A percentile compares a stretch with the other conserved stretches of the same genome.
phyloP scores from a whole-genome alignment of 108 stramenopile genomes.

The Nitzschia palea region DNA sequence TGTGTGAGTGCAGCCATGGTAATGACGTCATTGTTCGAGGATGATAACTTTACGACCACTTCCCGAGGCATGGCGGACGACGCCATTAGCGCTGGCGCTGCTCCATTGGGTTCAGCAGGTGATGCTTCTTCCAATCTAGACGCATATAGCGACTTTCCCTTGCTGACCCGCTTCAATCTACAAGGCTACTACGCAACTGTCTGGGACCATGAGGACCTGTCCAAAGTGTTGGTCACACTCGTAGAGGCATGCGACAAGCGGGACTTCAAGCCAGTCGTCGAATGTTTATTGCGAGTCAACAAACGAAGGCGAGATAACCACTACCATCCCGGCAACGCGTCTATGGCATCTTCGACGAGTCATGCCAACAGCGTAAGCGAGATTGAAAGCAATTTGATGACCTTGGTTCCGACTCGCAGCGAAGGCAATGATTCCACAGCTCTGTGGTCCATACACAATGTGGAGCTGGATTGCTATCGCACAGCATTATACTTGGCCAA shows the following conservation, averaged over 20 bases:
- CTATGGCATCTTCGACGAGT: constrained; percentile 1
- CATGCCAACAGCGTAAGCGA: background rate
- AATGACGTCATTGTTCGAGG: constrained; percentile 25
- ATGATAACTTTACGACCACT: background rate
- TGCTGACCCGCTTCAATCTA: constrained; percentile 72
- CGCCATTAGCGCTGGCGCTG: constrained; percentile 5
- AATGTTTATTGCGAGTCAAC: constrained; percentile 68
- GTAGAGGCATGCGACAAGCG: constrained; percentile 85
- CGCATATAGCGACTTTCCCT: constrained; percentile 48
- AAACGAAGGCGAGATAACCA: constrained; percentile 25
- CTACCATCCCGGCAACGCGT: background rate
- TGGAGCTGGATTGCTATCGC: constrained; percentile 74
- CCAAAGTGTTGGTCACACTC: constrained; percentile 65
- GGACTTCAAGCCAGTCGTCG: constrained; percentile 71
- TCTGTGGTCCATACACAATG: background rate
- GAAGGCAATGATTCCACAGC: constrained; percentile 29
- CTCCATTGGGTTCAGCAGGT: background rate
- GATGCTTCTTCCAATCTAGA: background rate
- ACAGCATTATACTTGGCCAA: constrained; percentile 78
- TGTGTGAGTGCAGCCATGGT: constrained; percentile 67
- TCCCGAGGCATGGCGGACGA: constrained; percentile 1
- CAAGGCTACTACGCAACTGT: constrained; percentile 68
- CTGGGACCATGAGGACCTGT: constrained; percentile 83
- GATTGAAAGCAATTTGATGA: background rate
- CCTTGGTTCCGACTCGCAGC: constrained; percentile 1